Evolutionary conservation across 192 early-diverging fungal species (phyloP), one percentile per base, ranked within the genome.

Genomic region (Backusella mclennaniae): DNA sequence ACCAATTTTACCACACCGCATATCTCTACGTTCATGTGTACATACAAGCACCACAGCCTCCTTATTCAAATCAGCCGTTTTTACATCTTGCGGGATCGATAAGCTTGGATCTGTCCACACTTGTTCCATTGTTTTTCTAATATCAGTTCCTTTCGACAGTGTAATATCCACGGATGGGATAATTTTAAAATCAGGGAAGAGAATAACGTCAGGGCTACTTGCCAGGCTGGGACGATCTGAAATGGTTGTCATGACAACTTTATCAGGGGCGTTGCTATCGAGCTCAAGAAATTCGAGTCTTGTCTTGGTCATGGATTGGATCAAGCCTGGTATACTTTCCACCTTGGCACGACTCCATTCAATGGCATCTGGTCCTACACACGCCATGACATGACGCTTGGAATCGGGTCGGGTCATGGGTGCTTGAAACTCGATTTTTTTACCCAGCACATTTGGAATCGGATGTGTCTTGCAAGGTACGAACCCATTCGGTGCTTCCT

Each of bases 1-100:
- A 1, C 91, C 91, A 4, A 89, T 75, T 12, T 86, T 85, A 19
- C 91, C 91, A 72, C 91, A 92, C 23, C 91, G 80, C 79, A 87
- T 91, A 78, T 92, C 90, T 35, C 90, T 77, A 68, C 83, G 85
- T 23, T 87, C 86, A 74, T 92, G 91, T 12, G 82, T 87, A 67
- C 91, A 92, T 0, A 92, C 90, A 15, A 92, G 81, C 0, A 92
- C 76, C 26, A 83, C 80, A 19, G 86, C 71, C 26, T 44, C 67
- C 36, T 39, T 56, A 1, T 75, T 35, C 2, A 71, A 67, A 12
- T 72, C 49, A 14, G 70, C 14, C 3, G 35, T 26, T 4, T 76
- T 56, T 0, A 76, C 42, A 68, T 73, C 71, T 0, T 17, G 21
- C 0, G 71, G 66, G 0, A 41, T 44, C 2, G 19, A 35, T 31